Evolutionary conservation across 306 rosid species (phyloP).

Genomic region (Quercus berberidifolia): DNA sequence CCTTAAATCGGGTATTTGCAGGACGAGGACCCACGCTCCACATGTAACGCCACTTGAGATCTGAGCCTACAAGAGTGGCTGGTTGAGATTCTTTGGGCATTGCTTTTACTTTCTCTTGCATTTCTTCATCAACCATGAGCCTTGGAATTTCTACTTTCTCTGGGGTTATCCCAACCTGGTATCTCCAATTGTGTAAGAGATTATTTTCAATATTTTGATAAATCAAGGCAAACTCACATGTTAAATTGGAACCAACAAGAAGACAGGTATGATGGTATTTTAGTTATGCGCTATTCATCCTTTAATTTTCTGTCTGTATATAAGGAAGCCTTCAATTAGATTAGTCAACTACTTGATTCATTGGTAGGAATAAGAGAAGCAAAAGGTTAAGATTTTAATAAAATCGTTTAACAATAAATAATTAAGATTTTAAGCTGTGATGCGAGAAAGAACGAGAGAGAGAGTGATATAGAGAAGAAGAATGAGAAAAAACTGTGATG

Average conservation of each 20-base stretch:
- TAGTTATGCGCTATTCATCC: no score
- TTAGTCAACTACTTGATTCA: no score
- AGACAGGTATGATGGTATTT: no score
- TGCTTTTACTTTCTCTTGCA: constrained; percentile 67
- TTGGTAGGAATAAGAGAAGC: background rate
- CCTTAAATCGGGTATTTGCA: constrained; percentile 68
- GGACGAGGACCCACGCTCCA: constrained; percentile 98
- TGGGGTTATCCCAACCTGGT: constrained; percentile 90
- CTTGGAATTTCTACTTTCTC: constrained; percentile 89
- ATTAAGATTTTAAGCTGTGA: no score
- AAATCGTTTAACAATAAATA: no score
- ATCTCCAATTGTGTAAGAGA: constrained; percentile 22
- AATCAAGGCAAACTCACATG: background rate
- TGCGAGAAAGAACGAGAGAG: no score
- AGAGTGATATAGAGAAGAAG: no score
- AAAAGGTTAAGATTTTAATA: no score
- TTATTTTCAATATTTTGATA: background rate
- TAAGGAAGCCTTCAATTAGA: no score
- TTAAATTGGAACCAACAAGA: background rate
- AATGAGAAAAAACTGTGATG: no score
- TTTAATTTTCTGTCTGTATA: no score
- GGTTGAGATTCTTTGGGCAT: constrained; percentile 70
- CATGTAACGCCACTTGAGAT: constrained; percentile 90
- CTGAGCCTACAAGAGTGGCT: constrained; percentile 67
- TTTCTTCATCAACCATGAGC: constrained; percentile 81